Conservation (phyloP, 2,329 filamentous ascomycete genomes). For the Paracoccidioides lutzii region DNA sequence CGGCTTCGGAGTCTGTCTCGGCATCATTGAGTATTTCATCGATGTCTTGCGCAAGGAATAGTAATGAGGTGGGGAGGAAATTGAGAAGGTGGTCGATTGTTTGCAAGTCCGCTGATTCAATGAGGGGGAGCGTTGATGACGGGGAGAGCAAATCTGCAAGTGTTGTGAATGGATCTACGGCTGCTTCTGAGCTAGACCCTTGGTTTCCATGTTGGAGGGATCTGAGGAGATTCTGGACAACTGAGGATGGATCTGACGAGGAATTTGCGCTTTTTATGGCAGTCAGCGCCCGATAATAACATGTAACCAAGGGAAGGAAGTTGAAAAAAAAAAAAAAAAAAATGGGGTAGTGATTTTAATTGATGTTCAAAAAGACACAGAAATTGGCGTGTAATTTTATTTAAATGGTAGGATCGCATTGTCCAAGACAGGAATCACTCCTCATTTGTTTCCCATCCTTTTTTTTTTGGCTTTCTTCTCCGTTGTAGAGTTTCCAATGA, state of each 20-base stretch:
- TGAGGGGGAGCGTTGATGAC: constrained; percentile 61
- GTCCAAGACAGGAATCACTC: neutral
- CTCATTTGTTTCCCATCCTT: neutral
- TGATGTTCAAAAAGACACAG: neutral
- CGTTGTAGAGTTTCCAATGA: neutral
- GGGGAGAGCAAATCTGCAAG: constrained; percentile 75
- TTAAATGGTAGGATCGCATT: constrained; percentile 7
- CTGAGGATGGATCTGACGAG: constrained; percentile 56
- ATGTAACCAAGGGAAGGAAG: neutral
- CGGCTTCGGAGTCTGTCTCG: constrained; percentile 55
- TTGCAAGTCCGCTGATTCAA: constrained; percentile 52
- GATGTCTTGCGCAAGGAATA: constrained; percentile 61
- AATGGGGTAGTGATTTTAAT: neutral
- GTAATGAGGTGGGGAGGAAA: constrained; percentile 64
- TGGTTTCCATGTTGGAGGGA: constrained; percentile 53
- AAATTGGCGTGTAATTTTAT: neutral
- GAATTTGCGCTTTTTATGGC: constrained; percentile 42
- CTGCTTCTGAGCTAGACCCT: constrained; percentile 32
- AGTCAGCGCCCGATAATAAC: constrained; percentile 30
- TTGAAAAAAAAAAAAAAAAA: too few relatives aligned
- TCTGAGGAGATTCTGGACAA: constrained; percentile 78
- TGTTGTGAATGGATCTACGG: constrained; percentile 62
- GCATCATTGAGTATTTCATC: constrained; percentile 41
- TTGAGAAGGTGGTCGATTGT: constrained; percentile 62
- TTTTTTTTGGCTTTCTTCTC: neutral